A percentile compares a stretch with the other conserved stretches of the same genome.
Evolutionary conservation across 768 basidiomycete genomes (phyloP).

Genomic region (Russula vinacea): DNA sequence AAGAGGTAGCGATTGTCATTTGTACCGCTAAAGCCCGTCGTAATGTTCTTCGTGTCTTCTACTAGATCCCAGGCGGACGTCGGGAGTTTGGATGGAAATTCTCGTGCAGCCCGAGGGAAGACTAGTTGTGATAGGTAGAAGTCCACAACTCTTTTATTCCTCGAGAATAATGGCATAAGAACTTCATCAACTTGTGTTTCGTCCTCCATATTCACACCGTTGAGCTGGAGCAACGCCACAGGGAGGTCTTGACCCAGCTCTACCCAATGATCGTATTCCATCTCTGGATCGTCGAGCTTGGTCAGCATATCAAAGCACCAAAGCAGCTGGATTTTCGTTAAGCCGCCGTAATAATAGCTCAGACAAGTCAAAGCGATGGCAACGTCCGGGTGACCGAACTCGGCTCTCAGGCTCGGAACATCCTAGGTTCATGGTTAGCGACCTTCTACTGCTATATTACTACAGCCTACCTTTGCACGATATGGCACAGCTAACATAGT

Average conservation of each 20-base stretch:
- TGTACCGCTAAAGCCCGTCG: constrained; percentile 56
- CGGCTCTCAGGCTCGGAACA: constrained; percentile 44
- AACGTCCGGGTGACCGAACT: constrained; percentile 55
- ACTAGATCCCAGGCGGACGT: constrained; percentile 56
- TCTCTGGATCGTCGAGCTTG: constrained; percentile 42
- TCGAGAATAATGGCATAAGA: constrained; percentile 39
- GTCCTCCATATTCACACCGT: constrained; percentile 46
- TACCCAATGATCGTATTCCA: constrained; percentile 46
- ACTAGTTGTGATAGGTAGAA: constrained; percentile 49
- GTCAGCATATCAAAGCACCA: constrained; percentile 41
- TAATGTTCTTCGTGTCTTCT: constrained; percentile 37
- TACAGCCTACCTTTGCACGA: constrained; percentile 39
- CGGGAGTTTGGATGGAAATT: constrained; percentile 47
- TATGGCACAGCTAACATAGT: constrained; percentile 52
- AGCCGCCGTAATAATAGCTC: constrained; percentile 49
- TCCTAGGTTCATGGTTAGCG: constrained; percentile 35
- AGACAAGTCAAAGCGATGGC: constrained; percentile 46
- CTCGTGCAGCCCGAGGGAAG: constrained; percentile 50
- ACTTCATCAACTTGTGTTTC: constrained; percentile 33
- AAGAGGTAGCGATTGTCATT: constrained; percentile 46
- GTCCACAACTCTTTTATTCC: constrained; percentile 42
- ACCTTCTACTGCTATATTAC: neutral
- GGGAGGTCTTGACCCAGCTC: constrained; percentile 33
- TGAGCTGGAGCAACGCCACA: constrained; percentile 34
- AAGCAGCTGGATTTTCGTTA: constrained; percentile 41